Evolutionary conservation across 257 asterid genomes (phyloP), one percentile per base, ranked within the genome.

Genomic region (Solanum pennellii): DNA sequence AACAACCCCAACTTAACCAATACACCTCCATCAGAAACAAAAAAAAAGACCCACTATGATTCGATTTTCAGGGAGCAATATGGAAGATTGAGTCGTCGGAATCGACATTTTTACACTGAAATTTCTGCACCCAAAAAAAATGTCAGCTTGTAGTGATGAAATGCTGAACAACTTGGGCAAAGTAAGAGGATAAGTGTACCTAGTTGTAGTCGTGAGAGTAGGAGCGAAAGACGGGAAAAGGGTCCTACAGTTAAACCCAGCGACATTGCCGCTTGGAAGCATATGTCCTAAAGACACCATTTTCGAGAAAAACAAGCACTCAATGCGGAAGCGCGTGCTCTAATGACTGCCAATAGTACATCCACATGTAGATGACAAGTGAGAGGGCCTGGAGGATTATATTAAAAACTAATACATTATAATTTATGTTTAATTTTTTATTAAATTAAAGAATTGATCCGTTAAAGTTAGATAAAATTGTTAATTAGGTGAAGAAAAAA

Each of bases 61-160:
- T 83, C 93, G 90, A 86, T 90, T 86, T 49, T 93, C 96, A 0
- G 98, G 93, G 15, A 90, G 91, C 85, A 86, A 27, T 9, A 87
- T 14, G 21, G 92, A 87, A 88, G 90, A 87, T 74, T 87, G 92
- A 85, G 62, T 68, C 39, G 91, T 37, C 41, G 27, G 74, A 33
- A 91, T 86, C 11, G 97, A 91, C 95, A 95, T 94, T 49, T 59
- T 88, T 82, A 89, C 83, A 89, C 92, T 94, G 35, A 87, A 88
- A 83, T 75, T 87, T 88, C 89, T 87, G 92, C 89, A 62, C 33
- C 8, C 74, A 77, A 7, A 82, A 82, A 60, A 84, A 84, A 52
- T 41, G 41, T 20, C 47, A 82, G 21, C 3, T 60, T 12, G 29
- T 39, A 20, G 80, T 9, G 10, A 20, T 33, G 14, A 72, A 31